A percentile compares a stretch with the other conserved stretches of the same genome.
phyloP scores from a whole-genome alignment of 225 moss, liverwort and hornwort genomes.

The Polytrichum formosum region DNA sequence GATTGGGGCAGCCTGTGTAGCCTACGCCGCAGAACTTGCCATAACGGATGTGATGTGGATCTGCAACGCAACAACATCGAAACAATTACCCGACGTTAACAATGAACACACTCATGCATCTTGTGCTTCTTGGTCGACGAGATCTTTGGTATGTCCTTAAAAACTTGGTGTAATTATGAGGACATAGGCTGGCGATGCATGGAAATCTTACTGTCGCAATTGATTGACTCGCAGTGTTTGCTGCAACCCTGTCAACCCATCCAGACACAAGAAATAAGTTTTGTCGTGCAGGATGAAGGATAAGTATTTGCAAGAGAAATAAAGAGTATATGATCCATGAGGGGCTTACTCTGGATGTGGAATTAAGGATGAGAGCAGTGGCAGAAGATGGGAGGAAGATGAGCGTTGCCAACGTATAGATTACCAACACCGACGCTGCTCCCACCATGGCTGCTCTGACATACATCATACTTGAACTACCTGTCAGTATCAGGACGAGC shows the following conservation, averaged over 20 bases:
- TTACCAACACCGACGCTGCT: no score
- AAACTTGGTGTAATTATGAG: not conserved
- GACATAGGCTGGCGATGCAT: not conserved
- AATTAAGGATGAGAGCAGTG: slow-evolving; percentile 31
- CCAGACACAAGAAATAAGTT: not conserved
- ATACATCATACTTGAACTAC: no score
- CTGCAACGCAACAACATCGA: slow-evolving; percentile 6
- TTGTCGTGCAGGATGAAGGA: no score
- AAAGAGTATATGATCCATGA: not conserved
- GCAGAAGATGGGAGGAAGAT: slow-evolving; percentile 8
- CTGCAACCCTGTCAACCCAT: slow-evolving; percentile 29
- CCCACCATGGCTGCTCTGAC: no score
- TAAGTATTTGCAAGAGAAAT: no score
- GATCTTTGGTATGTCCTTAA: no score
- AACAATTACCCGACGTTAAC: no score
- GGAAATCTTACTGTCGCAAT: slow-evolving; percentile 31
- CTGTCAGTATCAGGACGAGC: no score
- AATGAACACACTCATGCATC: no score
- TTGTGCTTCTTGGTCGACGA: no score
- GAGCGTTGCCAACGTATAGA: not conserved
- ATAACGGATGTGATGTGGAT: slow-evolving; percentile 23
- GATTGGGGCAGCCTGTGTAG: slow-evolving; percentile 29
- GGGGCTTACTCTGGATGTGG: slow-evolving; percentile 24
- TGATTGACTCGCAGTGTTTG: slow-evolving; percentile 43
- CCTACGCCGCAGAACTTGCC: slow-evolving; percentile 40